phyloP scores from a whole-genome alignment of 768 basidiomycete genomes.

The Filobasidium floriforme region DNA sequence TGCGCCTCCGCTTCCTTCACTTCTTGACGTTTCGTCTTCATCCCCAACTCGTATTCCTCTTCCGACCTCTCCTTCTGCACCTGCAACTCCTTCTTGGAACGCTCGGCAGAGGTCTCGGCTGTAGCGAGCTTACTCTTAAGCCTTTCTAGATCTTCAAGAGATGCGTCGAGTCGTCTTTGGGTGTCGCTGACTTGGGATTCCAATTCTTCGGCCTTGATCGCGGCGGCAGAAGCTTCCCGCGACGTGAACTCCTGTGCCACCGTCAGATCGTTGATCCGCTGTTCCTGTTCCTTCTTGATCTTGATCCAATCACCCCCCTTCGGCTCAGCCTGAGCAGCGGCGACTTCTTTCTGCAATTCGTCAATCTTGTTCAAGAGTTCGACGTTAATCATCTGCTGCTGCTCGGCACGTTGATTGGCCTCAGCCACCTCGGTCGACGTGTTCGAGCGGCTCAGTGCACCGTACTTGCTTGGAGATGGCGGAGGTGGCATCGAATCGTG shows the following conservation, averaged over 20 bases:
- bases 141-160: slow-evolving; percentile 10
- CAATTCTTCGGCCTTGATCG: slow-evolving; percentile 27
- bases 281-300: slow-evolving; percentile 39
- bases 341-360: slow-evolving; percentile 9
- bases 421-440: slow-evolving; percentile 17
- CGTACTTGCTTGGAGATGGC: slow-evolving; percentile 34
- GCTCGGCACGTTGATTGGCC: slow-evolving; percentile 48
- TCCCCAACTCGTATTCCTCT: slow-evolving; percentile 34
- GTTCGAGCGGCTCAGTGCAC: slow-evolving; percentile 4
- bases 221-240: slow-evolving; percentile 5
- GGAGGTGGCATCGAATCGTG: slow-evolving; percentile 42
- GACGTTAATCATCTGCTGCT: slow-evolving; percentile 48
- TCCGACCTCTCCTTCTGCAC: slow-evolving; percentile 28
- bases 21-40: slow-evolving; percentile 47
- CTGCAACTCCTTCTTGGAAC: slow-evolving; percentile 34
- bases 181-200: slow-evolving; percentile 30
- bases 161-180: slow-evolving; percentile 9
- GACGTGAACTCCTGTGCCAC: slow-evolving; percentile 16
- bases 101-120: slow-evolving; percentile 31
- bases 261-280: slow-evolving; percentile 48
- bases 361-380: slow-evolving; percentile 26
- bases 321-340: background rate
- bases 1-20: slow-evolving; percentile 65
- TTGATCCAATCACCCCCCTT: background rate
- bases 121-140: slow-evolving; percentile 20